Conservation (phyloP, 2,329 filamentous ascomycete species). For the Coleophoma cylindrospora region DNA sequence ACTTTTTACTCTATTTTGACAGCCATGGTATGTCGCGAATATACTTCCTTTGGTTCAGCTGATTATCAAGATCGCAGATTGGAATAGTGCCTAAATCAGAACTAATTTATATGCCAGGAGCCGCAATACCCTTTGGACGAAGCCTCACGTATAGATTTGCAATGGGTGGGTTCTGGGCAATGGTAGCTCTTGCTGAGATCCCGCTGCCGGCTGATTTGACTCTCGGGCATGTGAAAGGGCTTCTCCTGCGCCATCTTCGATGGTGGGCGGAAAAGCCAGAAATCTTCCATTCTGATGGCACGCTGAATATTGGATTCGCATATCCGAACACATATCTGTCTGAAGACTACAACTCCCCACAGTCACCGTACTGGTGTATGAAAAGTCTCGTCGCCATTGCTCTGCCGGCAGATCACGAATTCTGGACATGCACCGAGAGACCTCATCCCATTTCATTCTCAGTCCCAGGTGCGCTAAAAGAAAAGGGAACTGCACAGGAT, state of each 20-base stretch:
- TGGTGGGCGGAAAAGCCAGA: constrained; percentile 40
- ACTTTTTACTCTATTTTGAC: constrained; percentile 45
- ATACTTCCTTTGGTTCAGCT: background rate
- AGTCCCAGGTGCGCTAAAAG: too few species aligned
- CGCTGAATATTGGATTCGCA: constrained; percentile 40
- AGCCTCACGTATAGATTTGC: constrained; percentile 47
- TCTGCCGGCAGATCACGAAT: constrained; percentile 30
- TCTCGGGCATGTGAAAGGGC: constrained; percentile 38
- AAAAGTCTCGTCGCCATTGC: constrained; percentile 42
- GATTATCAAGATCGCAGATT: too few species aligned
- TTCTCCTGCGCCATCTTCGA: constrained; percentile 42
- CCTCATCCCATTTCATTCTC: constrained; percentile 24
- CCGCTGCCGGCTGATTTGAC: constrained; percentile 30
- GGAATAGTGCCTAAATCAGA: background rate
- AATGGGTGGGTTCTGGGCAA: constrained; percentile 42
- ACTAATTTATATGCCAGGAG: constrained; percentile 27
- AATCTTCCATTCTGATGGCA: constrained; percentile 44
- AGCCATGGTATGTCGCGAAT: constrained; percentile 28
- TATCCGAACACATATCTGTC: constrained; percentile 45
- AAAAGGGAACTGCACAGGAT: background rate
- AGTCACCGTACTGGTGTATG: constrained; percentile 49
- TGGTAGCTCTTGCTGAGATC: constrained; percentile 36
- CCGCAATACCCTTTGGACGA: constrained; percentile 46
- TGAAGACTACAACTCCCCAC: constrained; percentile 53
- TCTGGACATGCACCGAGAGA: constrained; percentile 38